Conservation (phyloP, 805 yeast genomes). For the Isabelozyma heimii region DNA sequence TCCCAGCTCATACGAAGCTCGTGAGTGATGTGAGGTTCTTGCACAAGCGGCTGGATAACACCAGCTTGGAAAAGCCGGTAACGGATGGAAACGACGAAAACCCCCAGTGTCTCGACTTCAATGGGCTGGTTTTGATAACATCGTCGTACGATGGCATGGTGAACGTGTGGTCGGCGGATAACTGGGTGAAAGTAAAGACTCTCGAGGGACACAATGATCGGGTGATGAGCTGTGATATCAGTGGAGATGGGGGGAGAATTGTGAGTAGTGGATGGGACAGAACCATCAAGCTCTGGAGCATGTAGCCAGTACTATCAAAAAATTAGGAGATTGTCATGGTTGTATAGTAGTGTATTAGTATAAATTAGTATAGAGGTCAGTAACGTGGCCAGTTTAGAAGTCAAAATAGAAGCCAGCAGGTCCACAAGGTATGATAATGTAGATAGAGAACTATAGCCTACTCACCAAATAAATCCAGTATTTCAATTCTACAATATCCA, state of each 20-base stretch:
- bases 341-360: neutral
- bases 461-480: too few species aligned
- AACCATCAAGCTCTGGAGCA: constrained; percentile 62
- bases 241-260: constrained; percentile 39
- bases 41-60: constrained; percentile 10
- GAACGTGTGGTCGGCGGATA: constrained; percentile 61
- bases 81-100: constrained; percentile 29
- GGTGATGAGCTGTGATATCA: constrained; percentile 66
- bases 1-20: constrained; percentile 74
- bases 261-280: constrained; percentile 85
- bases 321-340: neutral
- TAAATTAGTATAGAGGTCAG: too few species aligned
- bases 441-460: too few species aligned
- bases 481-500: too few species aligned
- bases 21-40: constrained; percentile 65
- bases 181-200: constrained; percentile 58
- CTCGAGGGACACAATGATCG: constrained; percentile 61
- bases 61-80: constrained; percentile 15
- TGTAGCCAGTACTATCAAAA: constrained; percentile 1
- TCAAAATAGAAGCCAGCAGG: too few species aligned
- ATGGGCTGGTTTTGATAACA: constrained; percentile 54
- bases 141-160: constrained; percentile 71
- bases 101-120: constrained; percentile 20
- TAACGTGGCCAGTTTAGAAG: too few species aligned
- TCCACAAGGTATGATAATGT: too few species aligned